Evolutionary conservation across 2,329 filamentous ascomycete species (phyloP), one percentile per base, ranked within the genome.

Genomic region (Neofusicoccum laricinum): DNA sequence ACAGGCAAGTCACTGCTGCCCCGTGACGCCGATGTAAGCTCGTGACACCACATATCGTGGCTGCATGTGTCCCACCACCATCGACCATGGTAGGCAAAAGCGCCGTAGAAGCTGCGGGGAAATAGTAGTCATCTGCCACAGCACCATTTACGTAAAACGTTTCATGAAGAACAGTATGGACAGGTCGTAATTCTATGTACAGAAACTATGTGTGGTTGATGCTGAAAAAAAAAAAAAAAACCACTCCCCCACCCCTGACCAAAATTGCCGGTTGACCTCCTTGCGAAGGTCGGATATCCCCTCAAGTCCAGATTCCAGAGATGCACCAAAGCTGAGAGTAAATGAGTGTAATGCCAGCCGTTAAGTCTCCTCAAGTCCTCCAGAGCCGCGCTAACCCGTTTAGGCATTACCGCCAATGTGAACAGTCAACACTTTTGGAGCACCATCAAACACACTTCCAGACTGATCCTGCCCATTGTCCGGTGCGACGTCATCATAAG

Each of bases 401-500:
- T 30, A 36, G 8, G 55, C 38, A 32, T 36, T 63, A 10, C 82
- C 82, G 17, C 83, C 83, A 57, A 84, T 78, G 64, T 77, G 75
- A 49, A 85, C 73, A 4, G 77, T 79, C 63, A 85, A 81, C 12
- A 82, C 48, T 15, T 70, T 67, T 0, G 84, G 82, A 67, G 78
- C 77, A 1, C 77, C 72, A 50, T 63, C 61, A 61, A 82, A 78
- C 41, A 86, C 77, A 34, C 81, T 81, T 2, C 84, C 84, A 3
- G 80, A 81, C 61, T 84, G 83, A 71, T 89, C 85, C 67, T 81
- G 77, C 32, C 82, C 80, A 17, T 81, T 85, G 65, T 81, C 78
- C 0, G 86, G 83, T 63, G 85, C 84, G 17, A 90, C 88, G 71
- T 90, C 88, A 69, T 90, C 88, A 68, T 89, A 90, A 10, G 17